Base-by-base conservation (phyloP, 2,329 filamentous ascomycete genomes). In the Botryotinia narcissicola region DNA sequence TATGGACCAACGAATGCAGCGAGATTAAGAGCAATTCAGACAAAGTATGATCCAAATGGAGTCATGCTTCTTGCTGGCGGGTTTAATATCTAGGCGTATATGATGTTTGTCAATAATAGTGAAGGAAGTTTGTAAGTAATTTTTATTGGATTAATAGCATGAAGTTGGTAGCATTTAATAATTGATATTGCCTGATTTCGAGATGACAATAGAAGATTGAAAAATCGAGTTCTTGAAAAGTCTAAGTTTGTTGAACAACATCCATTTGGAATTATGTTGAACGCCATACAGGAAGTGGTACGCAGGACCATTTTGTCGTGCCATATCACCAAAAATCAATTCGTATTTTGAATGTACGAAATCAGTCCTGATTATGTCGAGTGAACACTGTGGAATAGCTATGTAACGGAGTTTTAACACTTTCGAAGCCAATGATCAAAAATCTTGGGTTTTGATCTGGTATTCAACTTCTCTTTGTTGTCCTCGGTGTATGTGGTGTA, bases 1-100 rank as follows among this genome's bases (percentile, higher is more conserved):
- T 84, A 83, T 74, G 83, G 83, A 0, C 72, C 75, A 42, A 75
- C 77, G 42, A 83, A 82, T 64, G 70, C 81, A 37, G 75, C 76
- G n/a, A 79, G 75, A 25, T 70, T 81, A 61, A 78, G 73, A 54
- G 29, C 20, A 12, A 72, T 80, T 35, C 75, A 74, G 20, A 63
- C 66, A 46, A 74, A 76, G 37, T 80, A 78, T 74, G 79, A 81
- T 67, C 78, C 79, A 0, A 60, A 75, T 10, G 63, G 75, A 14
- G 69, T 82, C 25, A 81, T 81, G 80, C 40, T 70, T 8, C 73
- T 78, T 68, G 67, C 76, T 25, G 76, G 74, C 18, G 76, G 76
- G 4, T 78, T 77, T 42, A 61, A 64, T 64, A 54, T 71, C 25
- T 71, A 64, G 60, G 16, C 42, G n/a, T 57, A 25, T 29, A 25